A percentile compares a stretch with the other conserved stretches of the same genome.
Conservation (phyloP, 768 basidiomycete genomes). For the Tephrocybe sp. region DNA sequence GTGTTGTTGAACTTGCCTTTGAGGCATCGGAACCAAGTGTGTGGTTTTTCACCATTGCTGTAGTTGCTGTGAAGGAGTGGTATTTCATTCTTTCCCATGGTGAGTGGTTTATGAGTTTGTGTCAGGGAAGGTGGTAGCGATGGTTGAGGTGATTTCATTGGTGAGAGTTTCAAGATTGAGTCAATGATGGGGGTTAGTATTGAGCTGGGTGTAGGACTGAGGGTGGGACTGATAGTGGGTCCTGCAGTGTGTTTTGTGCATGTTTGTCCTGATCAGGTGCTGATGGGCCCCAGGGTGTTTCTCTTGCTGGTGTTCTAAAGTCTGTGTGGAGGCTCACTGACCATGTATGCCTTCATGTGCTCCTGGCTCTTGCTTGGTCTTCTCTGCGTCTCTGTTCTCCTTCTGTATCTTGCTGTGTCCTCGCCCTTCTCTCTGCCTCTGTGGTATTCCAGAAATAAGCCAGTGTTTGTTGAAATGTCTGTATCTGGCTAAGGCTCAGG, state of each 20-base stretch:
- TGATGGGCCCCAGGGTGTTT: no score
- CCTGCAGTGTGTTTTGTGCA: no score
- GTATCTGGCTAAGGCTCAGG: background rate
- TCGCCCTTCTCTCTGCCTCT: background rate
- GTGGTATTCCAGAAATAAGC: background rate
- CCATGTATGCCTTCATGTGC: background rate
- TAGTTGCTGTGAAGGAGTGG: background rate
- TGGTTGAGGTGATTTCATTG: no score
- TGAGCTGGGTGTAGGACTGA: no score
- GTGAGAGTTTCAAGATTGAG: no score
- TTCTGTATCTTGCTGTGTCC: background rate
- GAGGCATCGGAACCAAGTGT: slow-evolving; percentile 4
- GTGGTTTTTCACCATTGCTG: background rate
- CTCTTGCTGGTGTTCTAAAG: no score
- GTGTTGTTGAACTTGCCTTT: background rate
- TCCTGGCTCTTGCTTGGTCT: background rate
- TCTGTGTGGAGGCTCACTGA: background rate
- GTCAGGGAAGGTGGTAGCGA: no score
- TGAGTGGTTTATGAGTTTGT: no score
- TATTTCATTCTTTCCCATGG: background rate
- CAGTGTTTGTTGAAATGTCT: background rate
- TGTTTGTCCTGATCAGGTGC: no score
- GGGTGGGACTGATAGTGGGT: no score
- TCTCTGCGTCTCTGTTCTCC: background rate
- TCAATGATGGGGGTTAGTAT: no score